Evolutionary conservation across 768 basidiomycete species (phyloP), one percentile per base, ranked within the genome.

Genomic region (Arthromyces matolae): DNA sequence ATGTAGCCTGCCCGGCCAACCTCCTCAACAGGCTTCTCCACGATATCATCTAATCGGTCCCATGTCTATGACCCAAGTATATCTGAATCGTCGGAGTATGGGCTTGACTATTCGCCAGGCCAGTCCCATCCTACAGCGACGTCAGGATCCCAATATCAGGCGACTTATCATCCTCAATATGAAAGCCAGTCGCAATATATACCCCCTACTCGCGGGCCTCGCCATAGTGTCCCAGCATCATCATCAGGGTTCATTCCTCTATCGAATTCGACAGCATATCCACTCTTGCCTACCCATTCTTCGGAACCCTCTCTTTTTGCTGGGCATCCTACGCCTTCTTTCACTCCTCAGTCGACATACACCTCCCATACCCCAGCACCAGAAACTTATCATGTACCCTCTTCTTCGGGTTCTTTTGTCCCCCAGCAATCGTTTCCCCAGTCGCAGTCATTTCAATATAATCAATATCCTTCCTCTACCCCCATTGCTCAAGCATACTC

Each of bases 191-290:
- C 68, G 18, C 38, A 69, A 22, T 65, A 70, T 45, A 71, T 68
- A 4, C 62, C 72, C 38, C 59, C 73, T 1, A 57, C 62, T 23
- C 73, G 74, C 54, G 79, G 78, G 27, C 79, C 85, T 10, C 73
- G 87, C 43, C 81, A 84, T 54, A 88, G 83, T 55, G 68, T 86
- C 49, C 84, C 86, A 16, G 58, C 77, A 1, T 66, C 80, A 6
- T 81, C 86, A 0, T 85, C 86, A 9, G 86, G 87, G 10, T 90
- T 88, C 56, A 67, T 79, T 44, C 81, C 86, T 31, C 59, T 84
- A 36, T 60, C 73, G 22, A 72, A 64, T 31, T 58, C 72, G 10
- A 64, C 73, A 5, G 62, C 66, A 40, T 76, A 73, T 56, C 47
- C 61, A n/a, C 64, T 71, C 18, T 57, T 68, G 44, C 54, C 69